phyloP scores from a whole-genome alignment of 441 rosid genomes.

The Erodium texanum region DNA sequence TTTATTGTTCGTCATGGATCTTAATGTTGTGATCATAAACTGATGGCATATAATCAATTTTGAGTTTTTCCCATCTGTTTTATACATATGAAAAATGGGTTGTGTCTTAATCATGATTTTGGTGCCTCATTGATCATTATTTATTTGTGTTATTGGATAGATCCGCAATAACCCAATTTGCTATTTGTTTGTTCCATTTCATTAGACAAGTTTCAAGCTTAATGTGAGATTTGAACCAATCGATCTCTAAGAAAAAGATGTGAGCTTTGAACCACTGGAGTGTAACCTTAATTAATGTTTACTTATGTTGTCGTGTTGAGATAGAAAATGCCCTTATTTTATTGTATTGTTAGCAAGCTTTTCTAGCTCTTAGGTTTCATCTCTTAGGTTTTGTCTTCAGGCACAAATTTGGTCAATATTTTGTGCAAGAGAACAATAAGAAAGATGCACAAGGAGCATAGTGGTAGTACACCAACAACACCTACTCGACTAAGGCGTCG shows the following conservation, averaged over 20 bases:
- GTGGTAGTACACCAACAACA: conserved; percentile 17
- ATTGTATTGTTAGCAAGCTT: no score
- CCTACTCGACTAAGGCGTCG: conserved; percentile 28
- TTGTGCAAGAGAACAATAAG: not conserved
- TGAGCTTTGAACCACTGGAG: no score
- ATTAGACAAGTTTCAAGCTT: no score
- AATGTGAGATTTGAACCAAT: no score
- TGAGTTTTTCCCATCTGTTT: no score
- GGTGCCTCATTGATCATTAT: not conserved
- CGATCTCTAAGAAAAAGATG: no score
- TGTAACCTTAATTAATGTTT: no score
- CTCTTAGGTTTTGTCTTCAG: not conserved
- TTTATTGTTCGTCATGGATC: not conserved
- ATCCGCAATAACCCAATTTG: not conserved
- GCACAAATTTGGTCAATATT: not conserved
- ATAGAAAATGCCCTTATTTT: no score
- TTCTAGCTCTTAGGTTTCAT: not conserved
- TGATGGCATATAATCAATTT: not conserved
- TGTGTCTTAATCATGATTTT: not conserved
- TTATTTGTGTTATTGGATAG: not conserved
- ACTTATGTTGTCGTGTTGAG: no score
- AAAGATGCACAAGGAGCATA: conserved; percentile 34
- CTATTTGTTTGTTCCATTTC: not conserved
- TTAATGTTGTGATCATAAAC: not conserved
- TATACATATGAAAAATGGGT: not conserved